A percentile compares a stretch with the other conserved stretches of the same genome.
Conservation (phyloP, 345 rosid species). For the Limnanthes douglasii region DNA sequence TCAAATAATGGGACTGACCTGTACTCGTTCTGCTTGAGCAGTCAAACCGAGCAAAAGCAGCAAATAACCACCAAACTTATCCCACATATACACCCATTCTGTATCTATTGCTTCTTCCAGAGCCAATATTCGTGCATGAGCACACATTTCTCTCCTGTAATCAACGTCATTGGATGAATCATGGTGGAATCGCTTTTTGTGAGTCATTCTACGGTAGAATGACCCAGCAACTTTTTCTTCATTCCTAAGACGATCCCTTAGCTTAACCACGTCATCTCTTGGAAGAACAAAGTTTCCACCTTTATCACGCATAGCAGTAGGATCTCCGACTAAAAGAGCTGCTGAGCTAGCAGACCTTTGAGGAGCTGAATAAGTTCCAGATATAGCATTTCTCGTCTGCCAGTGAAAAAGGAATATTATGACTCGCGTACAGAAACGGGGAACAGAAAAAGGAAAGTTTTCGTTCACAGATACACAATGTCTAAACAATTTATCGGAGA, state of each 20-base stretch:
- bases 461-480: no score
- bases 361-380: conserved; percentile 98
- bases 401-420: conserved; percentile 5
- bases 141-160: conserved; percentile 94
- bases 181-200: conserved; percentile 35
- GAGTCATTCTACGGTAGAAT: conserved; percentile 54
- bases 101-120: conserved; percentile 99
- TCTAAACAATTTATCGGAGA: no score
- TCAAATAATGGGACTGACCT: conserved; percentile 49
- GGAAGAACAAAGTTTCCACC: conserved; percentile 97
- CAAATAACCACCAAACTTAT: conserved; percentile 95
- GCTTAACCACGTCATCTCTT: conserved; percentile 94
- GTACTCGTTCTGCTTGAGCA: conserved; percentile 93
- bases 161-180: conserved; percentile 49
- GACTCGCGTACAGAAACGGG: no score
- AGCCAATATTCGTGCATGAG: conserved; percentile 92
- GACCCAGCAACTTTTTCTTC: conserved; percentile 85
- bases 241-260: conserved; percentile 89
- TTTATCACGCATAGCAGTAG: conserved; percentile 83
- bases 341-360: conserved; percentile 99
- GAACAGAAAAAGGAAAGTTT: neutral
- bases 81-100: conserved; percentile 99
- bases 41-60: conserved; percentile 94
- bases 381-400: conserved; percentile 98
- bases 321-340: conserved; percentile 96